Percentiles rank a stretch among this genome's conserved stretches.
These are phyloP conservation scores for Pestalotiopsis sp. DNA, from an alignment of 2,329 filamentous ascomycete genomes.

Conservation along the genomic window DNA sequence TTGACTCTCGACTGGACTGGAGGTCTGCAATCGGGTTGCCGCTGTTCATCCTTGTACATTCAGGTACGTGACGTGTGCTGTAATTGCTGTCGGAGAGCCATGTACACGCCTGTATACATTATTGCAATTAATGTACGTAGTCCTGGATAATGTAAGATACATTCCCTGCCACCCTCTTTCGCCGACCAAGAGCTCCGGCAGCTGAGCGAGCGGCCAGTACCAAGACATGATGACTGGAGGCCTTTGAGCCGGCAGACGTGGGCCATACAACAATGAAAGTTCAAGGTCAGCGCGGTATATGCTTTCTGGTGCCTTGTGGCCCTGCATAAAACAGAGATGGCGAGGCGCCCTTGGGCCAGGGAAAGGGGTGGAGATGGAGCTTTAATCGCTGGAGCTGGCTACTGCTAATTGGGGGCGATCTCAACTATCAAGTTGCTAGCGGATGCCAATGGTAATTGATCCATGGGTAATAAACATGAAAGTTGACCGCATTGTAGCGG, in stretches of 20 bases:
- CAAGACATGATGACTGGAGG: background rate
- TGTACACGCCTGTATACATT: background rate
- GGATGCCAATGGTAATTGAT: background rate
- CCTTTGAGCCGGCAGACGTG: background rate
- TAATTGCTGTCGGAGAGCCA: background rate
- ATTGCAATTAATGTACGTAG: background rate
- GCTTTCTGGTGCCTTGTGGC: constrained; percentile 7
- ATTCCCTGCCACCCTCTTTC: background rate
- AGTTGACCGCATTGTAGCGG: background rate
- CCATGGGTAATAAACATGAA: background rate
- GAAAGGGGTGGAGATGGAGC: background rate
- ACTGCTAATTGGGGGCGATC: constrained; percentile 1
- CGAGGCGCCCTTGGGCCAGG: background rate
- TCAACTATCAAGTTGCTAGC: background rate
- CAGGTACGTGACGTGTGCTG: too few species aligned
- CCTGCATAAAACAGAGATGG: constrained; percentile 5
- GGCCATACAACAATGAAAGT: background rate
- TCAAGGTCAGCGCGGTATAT: background rate
- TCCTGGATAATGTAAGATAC: background rate
- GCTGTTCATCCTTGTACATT: background rate
- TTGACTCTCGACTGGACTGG: background rate
- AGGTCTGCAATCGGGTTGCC: background rate
- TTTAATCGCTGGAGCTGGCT: constrained; percentile 10
- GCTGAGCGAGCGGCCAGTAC: background rate
- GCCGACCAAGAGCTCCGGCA: background rate